These are phyloP conservation scores for Hypoxylon trugodes DNA, from an alignment of 495 filamentous ascomycete species.

Conservation along the genomic window DNA sequence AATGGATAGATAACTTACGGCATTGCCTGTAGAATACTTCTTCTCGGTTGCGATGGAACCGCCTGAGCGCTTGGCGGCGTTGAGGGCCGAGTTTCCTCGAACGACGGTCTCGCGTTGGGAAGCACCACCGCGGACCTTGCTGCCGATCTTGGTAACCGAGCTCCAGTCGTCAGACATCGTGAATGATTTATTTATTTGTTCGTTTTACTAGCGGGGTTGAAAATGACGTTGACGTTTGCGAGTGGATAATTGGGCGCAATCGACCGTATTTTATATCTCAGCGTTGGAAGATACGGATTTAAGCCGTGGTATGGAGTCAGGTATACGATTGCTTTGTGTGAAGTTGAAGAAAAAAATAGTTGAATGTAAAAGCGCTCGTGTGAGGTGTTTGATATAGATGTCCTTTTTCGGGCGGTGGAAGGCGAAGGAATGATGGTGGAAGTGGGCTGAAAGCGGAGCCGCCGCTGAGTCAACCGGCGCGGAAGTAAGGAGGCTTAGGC, in stretches of 20 bases:
- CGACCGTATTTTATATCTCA: not conserved
- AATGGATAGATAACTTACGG: conserved; percentile 69
- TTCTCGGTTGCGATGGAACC: conserved; percentile 87
- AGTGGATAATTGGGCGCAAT: not conserved
- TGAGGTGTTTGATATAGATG: conserved; percentile 24
- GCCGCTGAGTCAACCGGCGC: conserved; percentile 46
- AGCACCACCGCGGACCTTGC: conserved; percentile 71
- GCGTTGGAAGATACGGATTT: not conserved
- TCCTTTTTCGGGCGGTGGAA: conserved; percentile 43
- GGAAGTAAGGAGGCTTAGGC: too few species aligned
- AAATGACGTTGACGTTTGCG: not conserved
- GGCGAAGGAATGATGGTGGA: conserved; percentile 46
- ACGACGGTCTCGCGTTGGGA: conserved; percentile 83
- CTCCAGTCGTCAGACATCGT: conserved; percentile 82
- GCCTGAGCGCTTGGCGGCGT: conserved; percentile 86
- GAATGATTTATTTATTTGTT: conserved; percentile 18
- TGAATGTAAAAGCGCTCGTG: conserved; percentile 19
- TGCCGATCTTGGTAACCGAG: conserved; percentile 89
- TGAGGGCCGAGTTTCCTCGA: conserved; percentile 84
- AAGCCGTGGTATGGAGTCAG: not conserved
- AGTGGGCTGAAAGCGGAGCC: conserved; percentile 47
- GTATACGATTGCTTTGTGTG: not conserved
- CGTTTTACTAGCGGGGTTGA: not conserved
- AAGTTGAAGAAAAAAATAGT: not conserved
- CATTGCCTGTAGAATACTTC: conserved; percentile 80